phyloP scores from a whole-genome alignment of 2,329 filamentous ascomycete genomes.

The Stachybotrys echinatus region DNA sequence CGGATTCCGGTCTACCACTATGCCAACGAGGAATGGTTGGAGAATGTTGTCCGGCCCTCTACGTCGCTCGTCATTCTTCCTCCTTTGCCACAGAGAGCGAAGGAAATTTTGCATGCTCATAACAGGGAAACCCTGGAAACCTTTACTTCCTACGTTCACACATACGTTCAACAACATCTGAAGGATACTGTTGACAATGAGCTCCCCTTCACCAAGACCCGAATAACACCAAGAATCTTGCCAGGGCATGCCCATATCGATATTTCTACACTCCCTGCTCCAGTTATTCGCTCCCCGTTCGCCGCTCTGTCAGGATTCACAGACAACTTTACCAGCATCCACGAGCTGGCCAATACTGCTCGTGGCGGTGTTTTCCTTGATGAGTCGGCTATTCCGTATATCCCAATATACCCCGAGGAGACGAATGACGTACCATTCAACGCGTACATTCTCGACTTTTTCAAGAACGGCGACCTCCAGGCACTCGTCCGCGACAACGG shows the following conservation, averaged over 20 bases:
- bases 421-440: conserved; percentile 47
- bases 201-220: conserved; percentile 54
- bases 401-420: conserved; percentile 56
- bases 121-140: conserved; percentile 61
- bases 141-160: conserved; percentile 64
- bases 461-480: conserved; percentile 61
- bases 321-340: conserved; percentile 59
- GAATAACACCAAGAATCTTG: conserved; percentile 28
- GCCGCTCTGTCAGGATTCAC: conserved; percentile 63
- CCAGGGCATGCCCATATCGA: conserved; percentile 10
- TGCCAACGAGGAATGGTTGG: conserved; percentile 34
- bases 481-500: conserved; percentile 60
- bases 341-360: conserved; percentile 61
- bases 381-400: conserved; percentile 64
- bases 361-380: conserved; percentile 70
- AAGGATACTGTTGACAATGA: conserved; percentile 39
- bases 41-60: conserved; percentile 47
- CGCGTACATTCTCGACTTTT: conserved; percentile 71
- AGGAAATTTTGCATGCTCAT: conserved; percentile 51
- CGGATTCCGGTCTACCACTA: conserved; percentile 45
- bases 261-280: conserved; percentile 22
- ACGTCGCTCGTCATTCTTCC: conserved; percentile 64
- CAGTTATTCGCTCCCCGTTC: conserved; percentile 60
- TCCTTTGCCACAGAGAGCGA: conserved; percentile 52
- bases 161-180: conserved; percentile 62